Percentiles rank a stretch among this genome's conserved stretches.
Conservation (phyloP, 2,329 filamentous ascomycete genomes). For the Diaporthe sp. region DNA sequence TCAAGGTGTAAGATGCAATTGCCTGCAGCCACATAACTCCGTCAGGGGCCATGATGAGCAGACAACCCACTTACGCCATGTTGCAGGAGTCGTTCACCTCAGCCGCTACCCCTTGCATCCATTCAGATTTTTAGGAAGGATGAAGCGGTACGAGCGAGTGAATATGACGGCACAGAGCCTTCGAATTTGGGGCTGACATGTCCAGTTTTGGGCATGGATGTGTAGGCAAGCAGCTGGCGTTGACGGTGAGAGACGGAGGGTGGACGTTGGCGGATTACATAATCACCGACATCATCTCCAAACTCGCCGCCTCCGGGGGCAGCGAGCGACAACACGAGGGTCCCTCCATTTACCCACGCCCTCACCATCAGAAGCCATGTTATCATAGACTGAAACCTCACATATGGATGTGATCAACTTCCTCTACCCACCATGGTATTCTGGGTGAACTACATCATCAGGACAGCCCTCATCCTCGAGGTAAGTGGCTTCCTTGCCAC, state of each 20-base stretch:
- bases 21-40: no score
- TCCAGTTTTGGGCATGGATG: background rate
- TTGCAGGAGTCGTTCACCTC: no score
- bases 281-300: conserved; percentile 30
- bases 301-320: background rate
- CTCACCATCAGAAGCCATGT: background rate
- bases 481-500: background rate
- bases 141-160: accelerated
- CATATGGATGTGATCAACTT: background rate
- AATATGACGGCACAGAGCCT: no score
- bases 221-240: background rate
- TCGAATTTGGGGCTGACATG: background rate
- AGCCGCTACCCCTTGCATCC: no score
- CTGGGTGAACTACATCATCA: conserved; percentile 33
- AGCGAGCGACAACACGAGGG: no score
- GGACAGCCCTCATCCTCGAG: conserved; percentile 24
- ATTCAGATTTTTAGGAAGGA: no score
- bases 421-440: conserved; percentile 14
- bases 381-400: background rate
- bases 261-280: conserved; percentile 15
- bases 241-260: no score
- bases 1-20: no score
- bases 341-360: background rate
- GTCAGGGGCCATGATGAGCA: background rate
- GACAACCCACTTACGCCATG: background rate